Evolutionary conservation across 2,329 filamentous ascomycete genomes (phyloP), one percentile per base, ranked within the genome.

Genomic region (Cryphonectria naterciae): DNA sequence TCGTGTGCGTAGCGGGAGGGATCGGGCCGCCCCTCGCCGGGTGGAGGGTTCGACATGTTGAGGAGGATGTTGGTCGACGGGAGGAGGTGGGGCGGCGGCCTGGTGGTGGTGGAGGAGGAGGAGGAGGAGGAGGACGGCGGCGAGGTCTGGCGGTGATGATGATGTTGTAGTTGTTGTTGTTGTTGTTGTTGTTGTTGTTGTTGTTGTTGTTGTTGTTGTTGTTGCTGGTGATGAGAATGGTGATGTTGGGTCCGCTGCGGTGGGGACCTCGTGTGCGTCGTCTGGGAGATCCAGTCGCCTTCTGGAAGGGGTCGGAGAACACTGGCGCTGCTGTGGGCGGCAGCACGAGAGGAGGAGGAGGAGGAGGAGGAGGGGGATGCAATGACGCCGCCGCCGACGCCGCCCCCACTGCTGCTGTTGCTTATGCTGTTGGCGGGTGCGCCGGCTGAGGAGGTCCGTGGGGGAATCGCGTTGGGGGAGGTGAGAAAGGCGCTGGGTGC

Each of bases 401-500:
- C 46, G 46, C 46, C 46, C 6, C 46, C 46, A n/a, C 46, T 49
- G 46, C 46, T 49, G 46, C n/a, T 13, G 54, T 41, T 64, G 66
- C 65, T 61, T 79, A 83, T 62, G 77, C 76, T 72, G 41, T 41
- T 75, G 46, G 76, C 73, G 46, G 80, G 80, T 73, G 85, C 83
- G 74, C 85, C 85, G 70, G 87, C 89, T 1, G 91, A 93, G 69
- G 92, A 94, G 62, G 90, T 93, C 73, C 92, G 88, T 3, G 91
- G 90, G 28, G 93, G 92, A 69, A 94, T 93, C 52, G 86, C 85
- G 79, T 88, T 90, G 68, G 91, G 90, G n/a, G 86, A 87, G 70
- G 83, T 82, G 67, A 84, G 79, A 72, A 80, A 79, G 73, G 78
- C 74, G 67, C 54, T 70, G 39, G 66, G 25, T 43, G 67, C 61